These are phyloP conservation scores for Pseudoturritis turrita DNA, from an alignment of 345 rosid species.

Conservation along the genomic window DNA sequence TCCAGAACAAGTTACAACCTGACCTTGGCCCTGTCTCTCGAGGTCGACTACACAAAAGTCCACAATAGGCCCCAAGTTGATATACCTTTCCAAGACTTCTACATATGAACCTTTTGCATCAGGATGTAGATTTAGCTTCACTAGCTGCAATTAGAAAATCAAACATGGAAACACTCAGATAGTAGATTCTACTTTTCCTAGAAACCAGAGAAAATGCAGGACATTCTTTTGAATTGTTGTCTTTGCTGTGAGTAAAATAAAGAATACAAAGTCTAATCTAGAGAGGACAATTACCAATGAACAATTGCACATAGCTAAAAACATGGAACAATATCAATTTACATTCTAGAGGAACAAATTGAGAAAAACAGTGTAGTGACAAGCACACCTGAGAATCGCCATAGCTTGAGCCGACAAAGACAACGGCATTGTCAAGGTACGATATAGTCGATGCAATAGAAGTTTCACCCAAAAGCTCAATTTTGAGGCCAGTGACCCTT, in stretches of 20 bases:
- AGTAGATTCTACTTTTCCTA: neutral
- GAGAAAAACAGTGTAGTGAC: neutral
- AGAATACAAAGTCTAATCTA: neutral
- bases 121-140: conserved; percentile 86
- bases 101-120: conserved; percentile 96
- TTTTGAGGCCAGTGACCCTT: conserved; percentile 95
- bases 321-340: neutral
- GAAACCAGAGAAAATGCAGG: neutral
- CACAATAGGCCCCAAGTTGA: conserved; percentile 93
- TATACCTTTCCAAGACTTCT: conserved; percentile 90
- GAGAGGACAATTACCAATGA: neutral
- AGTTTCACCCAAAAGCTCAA: conserved; percentile 95
- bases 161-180: conserved; percentile 11
- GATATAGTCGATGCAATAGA: conserved; percentile 94
- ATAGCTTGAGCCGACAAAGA: conserved; percentile 93
- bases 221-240: neutral
- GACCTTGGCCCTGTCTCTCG: conserved; percentile 99
- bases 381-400: conserved; percentile 90
- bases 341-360: conserved; percentile 2
- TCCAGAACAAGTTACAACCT: conserved; percentile 99
- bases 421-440: conserved; percentile 92
- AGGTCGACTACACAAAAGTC: conserved; percentile 98
- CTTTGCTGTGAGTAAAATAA: neutral
- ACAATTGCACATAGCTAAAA: neutral
- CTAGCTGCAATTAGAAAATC: conserved; percentile 54